A percentile compares a stretch with the other conserved stretches of the same genome.
Conservation (phyloP, 225 moss, liverwort and hornwort genomes). For the Physcomitrium patens region DNA sequence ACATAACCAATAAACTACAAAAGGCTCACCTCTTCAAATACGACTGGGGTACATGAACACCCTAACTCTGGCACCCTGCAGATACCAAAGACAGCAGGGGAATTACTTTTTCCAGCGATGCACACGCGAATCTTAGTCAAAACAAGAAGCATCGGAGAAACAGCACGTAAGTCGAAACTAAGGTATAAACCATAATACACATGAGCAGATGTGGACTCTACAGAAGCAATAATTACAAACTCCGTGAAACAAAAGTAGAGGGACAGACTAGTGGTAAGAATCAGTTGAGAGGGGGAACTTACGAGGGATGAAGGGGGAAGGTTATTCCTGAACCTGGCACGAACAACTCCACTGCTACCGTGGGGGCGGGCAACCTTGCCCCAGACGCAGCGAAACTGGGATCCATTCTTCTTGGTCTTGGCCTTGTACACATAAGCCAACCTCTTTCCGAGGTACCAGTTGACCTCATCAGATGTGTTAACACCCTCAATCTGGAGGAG, state of each 20-base stretch:
- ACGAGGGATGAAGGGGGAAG: conserved; percentile 68
- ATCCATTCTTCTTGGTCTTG: too few species aligned
- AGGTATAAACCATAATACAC: too few species aligned
- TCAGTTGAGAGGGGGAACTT: neutral
- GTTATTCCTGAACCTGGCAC: conserved; percentile 17
- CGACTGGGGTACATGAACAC: conserved; percentile 67
- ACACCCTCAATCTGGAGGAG: conserved; percentile 17
- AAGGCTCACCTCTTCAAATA: conserved; percentile 30
- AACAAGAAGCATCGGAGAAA: too few species aligned
- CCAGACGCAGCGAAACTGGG: conserved; percentile 26
- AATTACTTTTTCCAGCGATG: neutral
- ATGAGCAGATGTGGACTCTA: too few species aligned
- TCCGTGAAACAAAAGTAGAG: neutral
- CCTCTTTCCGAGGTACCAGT: too few species aligned
- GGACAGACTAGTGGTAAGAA: neutral
- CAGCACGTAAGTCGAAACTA: too few species aligned
- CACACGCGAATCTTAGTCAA: neutral
- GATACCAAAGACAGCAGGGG: neutral
- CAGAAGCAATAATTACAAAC: too few species aligned
- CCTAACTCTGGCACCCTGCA: conserved; percentile 63
- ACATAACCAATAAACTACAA: too few species aligned
- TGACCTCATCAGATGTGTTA: too few species aligned
- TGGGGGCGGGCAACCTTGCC: conserved; percentile 27
- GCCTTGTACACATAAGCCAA: too few species aligned
- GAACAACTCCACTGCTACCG: conserved; percentile 53